phyloP scores from a whole-genome alignment of 2,329 filamentous ascomycete genomes.

The Thermothelomyces thermophilus region DNA sequence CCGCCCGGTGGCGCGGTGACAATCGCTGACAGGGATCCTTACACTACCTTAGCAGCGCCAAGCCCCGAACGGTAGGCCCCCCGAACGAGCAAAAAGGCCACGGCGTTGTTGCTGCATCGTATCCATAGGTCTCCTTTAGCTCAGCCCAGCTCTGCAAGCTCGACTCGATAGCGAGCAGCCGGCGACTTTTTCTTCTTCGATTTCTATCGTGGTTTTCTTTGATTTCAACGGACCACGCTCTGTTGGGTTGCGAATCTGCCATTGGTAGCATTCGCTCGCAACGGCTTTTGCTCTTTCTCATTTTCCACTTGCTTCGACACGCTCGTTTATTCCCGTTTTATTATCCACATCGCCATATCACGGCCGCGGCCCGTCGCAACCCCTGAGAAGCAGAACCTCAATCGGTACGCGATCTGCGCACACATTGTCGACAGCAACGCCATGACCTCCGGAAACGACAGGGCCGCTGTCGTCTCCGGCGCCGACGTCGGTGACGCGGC shows the following conservation, averaged over 20 bases:
- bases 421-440: background rate
- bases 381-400: slow-evolving; percentile 7
- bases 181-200: slow-evolving; percentile 14
- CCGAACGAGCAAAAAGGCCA: slow-evolving; percentile 24
- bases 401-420: background rate
- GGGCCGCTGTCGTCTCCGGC: slow-evolving; percentile 53
- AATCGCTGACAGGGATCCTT: too few relatives aligned
- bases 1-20: background rate
- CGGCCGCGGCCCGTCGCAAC: slow-evolving; percentile 10
- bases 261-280: slow-evolving; percentile 13
- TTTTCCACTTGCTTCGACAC: slow-evolving; percentile 21
- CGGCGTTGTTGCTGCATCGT: slow-evolving; percentile 19
- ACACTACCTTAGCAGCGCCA: slow-evolving; percentile 9
- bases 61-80: slow-evolving; percentile 9
- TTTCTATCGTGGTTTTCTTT: slow-evolving; percentile 18
- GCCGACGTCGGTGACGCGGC: slow-evolving; percentile 51
- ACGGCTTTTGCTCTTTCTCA: slow-evolving; percentile 13
- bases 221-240: slow-evolving; percentile 15
- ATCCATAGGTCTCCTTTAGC: slow-evolving; percentile 18
- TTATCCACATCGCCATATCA: slow-evolving; percentile 18
- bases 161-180: slow-evolving; percentile 17
- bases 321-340: slow-evolving; percentile 23
- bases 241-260: slow-evolving; percentile 16
- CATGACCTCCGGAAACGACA: slow-evolving; percentile 43
- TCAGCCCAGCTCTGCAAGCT: slow-evolving; percentile 25